Evolutionary conservation across 1,284 basidiomycete species (phyloP), one percentile per base, ranked within the genome.

Genomic region (Trametes pubescens): DNA sequence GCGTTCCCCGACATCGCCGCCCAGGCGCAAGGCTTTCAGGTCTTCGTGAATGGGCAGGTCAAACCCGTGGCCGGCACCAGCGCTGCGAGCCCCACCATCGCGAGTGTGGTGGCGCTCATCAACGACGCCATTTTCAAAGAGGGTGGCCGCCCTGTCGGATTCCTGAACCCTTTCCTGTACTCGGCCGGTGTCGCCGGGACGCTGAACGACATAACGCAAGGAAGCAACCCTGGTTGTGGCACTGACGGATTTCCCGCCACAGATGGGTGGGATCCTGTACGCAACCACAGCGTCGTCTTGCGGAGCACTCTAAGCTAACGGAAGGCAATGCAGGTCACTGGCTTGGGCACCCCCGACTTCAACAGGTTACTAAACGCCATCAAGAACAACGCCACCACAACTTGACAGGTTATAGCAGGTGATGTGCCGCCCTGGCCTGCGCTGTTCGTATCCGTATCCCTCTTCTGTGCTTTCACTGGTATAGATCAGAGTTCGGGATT

Each of bases 51-150:
- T 53, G 64, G 64, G 4, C 60, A 72, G 62, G 76, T 77, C 57
- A 79, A 78, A 43, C 77, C 79, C 55, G 85, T 86, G 32, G 84
- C 81, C 24, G 85, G 81, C 74, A 79, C 72, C 74, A 82, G 70
- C 72, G 79, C 69, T 8, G 81, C 85, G 7, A 73, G 81, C 18
- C 86, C 87, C 0, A 80, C 82, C 5, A 77, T 86, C 59, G 81
- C 81, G 8, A 76, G 80, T 14, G 76, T 88, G 51, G 75, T 89
- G 43, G 79, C 84, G 1, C 77, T 88, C 69, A 72, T 87, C 26
- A 88, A 88, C 71, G 86, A 86, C 66, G 75, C 77, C 21, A 78
- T 81, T 4, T 66, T 83, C 37, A 64, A 72, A 0, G 68, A 74
- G 0, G 61, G 72, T 4, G 81, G 82, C 14, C 79, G 80, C 68